Evolutionary conservation across 192 early-diverging fungal genomes (phyloP), one percentile per base, ranked within the genome.

Genomic region (Coemansia sp.): DNA sequence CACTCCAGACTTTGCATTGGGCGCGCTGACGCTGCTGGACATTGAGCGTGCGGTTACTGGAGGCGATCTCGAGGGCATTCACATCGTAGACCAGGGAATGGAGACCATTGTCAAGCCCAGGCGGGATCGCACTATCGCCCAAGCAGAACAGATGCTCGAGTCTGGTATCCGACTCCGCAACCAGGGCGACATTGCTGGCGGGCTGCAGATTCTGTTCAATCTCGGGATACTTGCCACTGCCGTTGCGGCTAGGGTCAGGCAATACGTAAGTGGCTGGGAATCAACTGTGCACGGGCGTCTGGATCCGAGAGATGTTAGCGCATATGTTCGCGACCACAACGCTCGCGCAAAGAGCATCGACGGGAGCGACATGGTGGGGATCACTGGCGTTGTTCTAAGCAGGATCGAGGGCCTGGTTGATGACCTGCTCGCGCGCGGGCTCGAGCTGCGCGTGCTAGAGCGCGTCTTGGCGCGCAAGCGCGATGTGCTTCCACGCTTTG

Each of bases 381-480:
- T 73, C 30, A 68, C 63, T 24, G 48, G 43, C 7, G 66, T 73
- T 15, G 14, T 77, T 65, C 77, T 75, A 68, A 15, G 36, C 7
- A 62, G 68, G n/a, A 20, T 83, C 2, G 71, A 70, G 23, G 43
- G 38, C 7, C 48, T 72, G 9, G 62, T 46, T 11, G 76, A 75
- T 16, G 68, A 35, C 43, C 53, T 83, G 51, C 49, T 62, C 20
- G 52, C 30, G 5, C 56, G 67, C 6, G 81, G 64, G 8, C 56
- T 68, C 43, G 72, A 69, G 59, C 33, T 83, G 45, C 72, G 72
- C 9, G 60, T 57, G 30, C 66, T 83, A 21, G 81, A 77, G 24
- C 71, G 76, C 48, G 81, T 74, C n/a, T 26, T 83, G 67, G 63
- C 62, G 16, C 63, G 77, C 38, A 74, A 63, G 60, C 76, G 76